Evolutionary conservation across 768 basidiomycete species (phyloP).

Genomic region (Boletus pseudo-olivaceus): DNA sequence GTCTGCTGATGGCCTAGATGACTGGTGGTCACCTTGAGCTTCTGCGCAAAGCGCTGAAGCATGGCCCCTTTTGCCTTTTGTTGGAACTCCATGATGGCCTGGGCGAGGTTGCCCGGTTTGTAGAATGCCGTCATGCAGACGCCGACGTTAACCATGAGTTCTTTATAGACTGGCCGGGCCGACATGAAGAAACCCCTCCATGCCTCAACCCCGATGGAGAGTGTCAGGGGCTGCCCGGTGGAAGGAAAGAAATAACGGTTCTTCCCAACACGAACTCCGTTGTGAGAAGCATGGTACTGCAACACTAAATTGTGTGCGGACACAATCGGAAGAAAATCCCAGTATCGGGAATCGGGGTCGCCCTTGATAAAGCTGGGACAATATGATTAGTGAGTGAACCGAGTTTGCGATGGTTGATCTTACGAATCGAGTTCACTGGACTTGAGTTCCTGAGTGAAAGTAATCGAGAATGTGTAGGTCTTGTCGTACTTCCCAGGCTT

Average conservation of each 20-base stretch:
- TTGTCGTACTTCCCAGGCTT: conserved; percentile 30
- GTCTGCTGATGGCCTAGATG: conserved; percentile 53
- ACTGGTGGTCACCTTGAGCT: conserved; percentile 52
- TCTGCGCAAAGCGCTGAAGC: conserved; percentile 47
- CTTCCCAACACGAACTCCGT: conserved; percentile 46
- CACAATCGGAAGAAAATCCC: conserved; percentile 41
- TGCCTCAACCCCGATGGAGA: conserved; percentile 42
- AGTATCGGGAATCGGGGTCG: conserved; percentile 32
- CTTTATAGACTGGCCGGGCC: conserved; percentile 44
- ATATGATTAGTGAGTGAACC: not conserved
- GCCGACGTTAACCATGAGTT: conserved; percentile 53
- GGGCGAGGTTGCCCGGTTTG: conserved; percentile 58
- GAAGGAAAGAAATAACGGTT: conserved; percentile 52
- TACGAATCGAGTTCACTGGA: conserved; percentile 32
- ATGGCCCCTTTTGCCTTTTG: conserved; percentile 39
- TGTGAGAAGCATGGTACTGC: conserved; percentile 39
- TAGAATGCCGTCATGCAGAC: conserved; percentile 54
- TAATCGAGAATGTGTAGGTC: conserved; percentile 38
- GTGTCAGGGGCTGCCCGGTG: conserved; percentile 12
- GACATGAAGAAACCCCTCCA: conserved; percentile 51
- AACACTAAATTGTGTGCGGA: conserved; percentile 48
- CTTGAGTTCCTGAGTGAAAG: conserved; percentile 29
- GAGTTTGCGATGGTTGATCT: conserved; percentile 6
- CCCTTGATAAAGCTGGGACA: conserved; percentile 39
- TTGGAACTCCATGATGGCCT: conserved; percentile 51